Conservation (phyloP, 225 moss, liverwort and hornwort species). For the Rhytidiadelphus loreus region DNA sequence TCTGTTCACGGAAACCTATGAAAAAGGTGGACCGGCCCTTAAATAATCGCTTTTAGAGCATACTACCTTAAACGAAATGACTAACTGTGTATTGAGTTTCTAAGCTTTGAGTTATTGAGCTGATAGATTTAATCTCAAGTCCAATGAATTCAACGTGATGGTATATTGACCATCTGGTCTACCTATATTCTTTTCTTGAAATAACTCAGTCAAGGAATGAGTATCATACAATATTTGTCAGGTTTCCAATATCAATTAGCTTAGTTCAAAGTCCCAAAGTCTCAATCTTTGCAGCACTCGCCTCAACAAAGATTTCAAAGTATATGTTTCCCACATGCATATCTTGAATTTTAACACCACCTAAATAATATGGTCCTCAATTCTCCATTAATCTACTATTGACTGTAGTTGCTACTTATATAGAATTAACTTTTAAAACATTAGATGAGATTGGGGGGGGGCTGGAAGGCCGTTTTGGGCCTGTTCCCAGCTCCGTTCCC, state of each 20-base stretch:
- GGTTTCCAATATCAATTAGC: background rate
- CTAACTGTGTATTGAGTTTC: background rate
- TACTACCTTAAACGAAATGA: background rate
- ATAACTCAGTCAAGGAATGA: background rate
- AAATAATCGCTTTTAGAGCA: too few relatives aligned
- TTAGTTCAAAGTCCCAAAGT: background rate
- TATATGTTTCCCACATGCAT: background rate
- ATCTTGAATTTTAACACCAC: background rate
- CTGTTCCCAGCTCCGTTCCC: too few relatives aligned
- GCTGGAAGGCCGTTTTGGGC: too few relatives aligned
- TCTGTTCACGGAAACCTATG: too few relatives aligned
- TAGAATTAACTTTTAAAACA: too few relatives aligned
- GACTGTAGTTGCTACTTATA: background rate
- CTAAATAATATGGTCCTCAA: background rate
- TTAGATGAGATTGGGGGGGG: too few relatives aligned
- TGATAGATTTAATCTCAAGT: background rate
- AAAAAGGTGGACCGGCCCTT: too few relatives aligned
- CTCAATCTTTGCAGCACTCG: too few relatives aligned
- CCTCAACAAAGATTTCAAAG: background rate
- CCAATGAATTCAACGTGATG: background rate
- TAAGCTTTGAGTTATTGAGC: background rate
- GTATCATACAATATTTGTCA: background rate
- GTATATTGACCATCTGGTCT: background rate
- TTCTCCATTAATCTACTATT: background rate
- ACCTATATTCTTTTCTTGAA: background rate